Evolutionary conservation across 2,329 filamentous ascomycete species (phyloP).

Genomic region (Aspergillus bombycis): DNA sequence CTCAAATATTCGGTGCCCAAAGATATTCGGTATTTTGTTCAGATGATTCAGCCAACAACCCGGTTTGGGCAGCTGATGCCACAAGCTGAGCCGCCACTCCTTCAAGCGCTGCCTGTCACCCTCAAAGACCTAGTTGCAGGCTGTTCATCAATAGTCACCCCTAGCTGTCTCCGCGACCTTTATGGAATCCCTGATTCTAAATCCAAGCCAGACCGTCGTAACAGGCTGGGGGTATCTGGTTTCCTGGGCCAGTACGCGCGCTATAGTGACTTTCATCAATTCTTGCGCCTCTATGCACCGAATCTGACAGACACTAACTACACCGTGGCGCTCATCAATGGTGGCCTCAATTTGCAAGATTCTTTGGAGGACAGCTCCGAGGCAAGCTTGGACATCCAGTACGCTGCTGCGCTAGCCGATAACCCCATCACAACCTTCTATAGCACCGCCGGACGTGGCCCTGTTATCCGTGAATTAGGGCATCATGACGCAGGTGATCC

Average conservation of each 20-base stretch:
- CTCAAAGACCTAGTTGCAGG: constrained; percentile 27
- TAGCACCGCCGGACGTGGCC: constrained; percentile 61
- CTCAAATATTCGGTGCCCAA: constrained; percentile 65
- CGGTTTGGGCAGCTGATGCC: constrained; percentile 58
- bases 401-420: constrained; percentile 59
- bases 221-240: constrained; percentile 50
- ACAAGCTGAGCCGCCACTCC: constrained; percentile 42
- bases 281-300: constrained; percentile 59
- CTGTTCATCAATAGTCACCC: constrained; percentile 50
- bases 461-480: constrained; percentile 53
- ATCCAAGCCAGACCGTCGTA: constrained; percentile 37
- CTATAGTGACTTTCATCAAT: constrained; percentile 58
- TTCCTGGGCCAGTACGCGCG: constrained; percentile 58
- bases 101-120: constrained; percentile 17
- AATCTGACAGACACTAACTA: constrained; percentile 58
- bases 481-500: constrained; percentile 46
- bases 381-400: constrained; percentile 67
- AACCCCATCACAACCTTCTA: constrained; percentile 61
- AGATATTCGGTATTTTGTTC: constrained; percentile 57
- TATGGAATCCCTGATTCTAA: constrained; percentile 48
- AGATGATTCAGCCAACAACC: constrained; percentile 68
- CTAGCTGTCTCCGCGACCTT: constrained; percentile 52
- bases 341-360: constrained; percentile 55
- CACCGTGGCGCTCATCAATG: constrained; percentile 59
- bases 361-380: constrained; percentile 53